Evolutionary conservation across 176 grass and related monocot species (phyloP), one percentile per base, ranked within the genome.

Genomic region (Hyparrhenia diplandra): DNA sequence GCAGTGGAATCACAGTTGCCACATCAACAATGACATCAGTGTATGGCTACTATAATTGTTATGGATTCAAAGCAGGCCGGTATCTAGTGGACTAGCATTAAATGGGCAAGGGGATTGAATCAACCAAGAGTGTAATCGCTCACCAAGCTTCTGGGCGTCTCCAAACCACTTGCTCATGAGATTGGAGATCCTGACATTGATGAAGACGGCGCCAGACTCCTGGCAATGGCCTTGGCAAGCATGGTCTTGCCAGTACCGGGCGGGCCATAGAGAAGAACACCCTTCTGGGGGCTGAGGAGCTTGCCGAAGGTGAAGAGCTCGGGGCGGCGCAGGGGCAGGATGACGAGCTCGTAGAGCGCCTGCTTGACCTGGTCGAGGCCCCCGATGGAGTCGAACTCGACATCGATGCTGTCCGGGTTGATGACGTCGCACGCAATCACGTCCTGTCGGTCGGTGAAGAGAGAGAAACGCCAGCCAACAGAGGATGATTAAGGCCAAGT

Each of bases 111-210:
- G 34, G 6, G 13, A 51, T 1, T 25, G 51, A 12, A 30, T 10
- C 0, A 5, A 32, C 2, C 61, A 30, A 24, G 39, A 2, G 4
- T 13, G 1, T 2, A 28, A 27, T 12, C 11, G 24, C 71, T 82
- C 79, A 99, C 96, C 96, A 14, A 99, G 96, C 87, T 99, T 99
- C 73, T 99, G 96, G 0, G 96, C 92, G 69, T 99, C 92, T 11
- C 92, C 96, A 24, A 99, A 99, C 96, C 96, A 99, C 87, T 99
- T 99, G 84, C 92, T 99, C 92, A 99, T 99, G 86, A 99, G 87
- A 77, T 95, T 99, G 20, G 92, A 99, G 18, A 95, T 80, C 87
- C 90, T 99, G 30, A 99, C 89, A 84, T 99, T 99, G 57, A 99
- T 99, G 77, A 99, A 99, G 55, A 99, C 87, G 24, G 96, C 93